A percentile compares a stretch with the other conserved stretches of the same genome.
Evolutionary conservation across 345 rosid species (phyloP).

Genomic region (Bruguiera parviflora): DNA sequence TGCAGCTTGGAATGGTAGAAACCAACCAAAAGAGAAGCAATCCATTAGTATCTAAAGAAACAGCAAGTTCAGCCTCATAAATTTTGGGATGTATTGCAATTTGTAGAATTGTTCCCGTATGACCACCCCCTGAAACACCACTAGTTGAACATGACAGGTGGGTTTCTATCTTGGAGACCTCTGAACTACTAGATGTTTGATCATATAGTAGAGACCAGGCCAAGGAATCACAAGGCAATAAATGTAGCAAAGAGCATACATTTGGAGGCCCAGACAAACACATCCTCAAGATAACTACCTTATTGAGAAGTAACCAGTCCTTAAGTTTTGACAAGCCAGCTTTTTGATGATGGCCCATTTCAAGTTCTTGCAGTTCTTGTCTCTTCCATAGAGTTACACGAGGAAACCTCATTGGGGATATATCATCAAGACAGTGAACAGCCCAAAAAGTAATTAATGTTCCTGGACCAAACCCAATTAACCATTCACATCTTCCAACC

Average conservation of each 20-base stretch:
- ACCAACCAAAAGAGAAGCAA: conserved; percentile 67
- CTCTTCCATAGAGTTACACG: conserved; percentile 64
- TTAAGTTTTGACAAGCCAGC: conserved; percentile 30
- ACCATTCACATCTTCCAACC: conserved; percentile 74
- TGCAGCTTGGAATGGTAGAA: conserved; percentile 37
- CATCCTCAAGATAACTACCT: conserved; percentile 53
- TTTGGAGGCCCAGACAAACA: conserved; percentile 53
- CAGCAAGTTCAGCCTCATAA: conserved; percentile 51
- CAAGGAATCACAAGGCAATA: conserved; percentile 46
- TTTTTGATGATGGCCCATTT: conserved; percentile 27
- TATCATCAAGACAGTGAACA: conserved; percentile 83
- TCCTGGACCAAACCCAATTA: conserved; percentile 84
- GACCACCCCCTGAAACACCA: conserved; percentile 48
- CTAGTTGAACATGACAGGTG: conserved; percentile 29
- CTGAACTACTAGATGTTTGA: conserved; percentile 28
- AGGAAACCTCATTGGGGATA: conserved; percentile 72
- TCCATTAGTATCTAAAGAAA: conserved; percentile 77
- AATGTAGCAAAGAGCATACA: conserved; percentile 55
- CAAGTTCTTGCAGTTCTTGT: conserved; percentile 43
- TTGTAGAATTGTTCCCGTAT: conserved; percentile 61
- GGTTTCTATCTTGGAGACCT: conserved; percentile 30
- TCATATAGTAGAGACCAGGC: conserved; percentile 52
- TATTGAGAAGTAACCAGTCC: conserved; percentile 41
- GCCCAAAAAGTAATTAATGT: conserved; percentile 67
- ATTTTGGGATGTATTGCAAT: conserved; percentile 57